Percentiles rank a stretch among this genome's conserved stretches.
Conservation (phyloP, 2,329 filamentous ascomycete genomes). For the Alternaria burnsii region DNA sequence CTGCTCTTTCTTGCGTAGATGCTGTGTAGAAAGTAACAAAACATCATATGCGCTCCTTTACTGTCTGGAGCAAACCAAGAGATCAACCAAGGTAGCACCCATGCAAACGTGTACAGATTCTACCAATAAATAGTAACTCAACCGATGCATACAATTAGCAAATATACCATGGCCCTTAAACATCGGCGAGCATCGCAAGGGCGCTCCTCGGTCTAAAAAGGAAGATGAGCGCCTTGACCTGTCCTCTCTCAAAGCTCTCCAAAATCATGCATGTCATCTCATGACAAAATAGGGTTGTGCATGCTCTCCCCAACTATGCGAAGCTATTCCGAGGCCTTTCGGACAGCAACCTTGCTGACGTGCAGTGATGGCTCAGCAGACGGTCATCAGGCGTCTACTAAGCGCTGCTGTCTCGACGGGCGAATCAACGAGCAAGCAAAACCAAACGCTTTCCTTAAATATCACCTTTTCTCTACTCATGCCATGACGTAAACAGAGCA, state of each 20-base stretch:
- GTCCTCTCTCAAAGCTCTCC: background rate
- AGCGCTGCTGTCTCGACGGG: background rate
- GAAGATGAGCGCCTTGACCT: background rate
- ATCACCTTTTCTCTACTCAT: background rate
- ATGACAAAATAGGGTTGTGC: background rate
- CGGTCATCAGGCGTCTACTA: slow-evolving; percentile 7
- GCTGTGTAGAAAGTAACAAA: background rate
- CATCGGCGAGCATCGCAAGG: background rate
- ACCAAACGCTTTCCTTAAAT: background rate
- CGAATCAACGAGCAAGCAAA: background rate
- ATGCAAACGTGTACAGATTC: background rate
- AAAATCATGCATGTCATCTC: background rate
- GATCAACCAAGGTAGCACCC: background rate
- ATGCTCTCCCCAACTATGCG: background rate
- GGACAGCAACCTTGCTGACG: background rate
- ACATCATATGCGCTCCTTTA: background rate
- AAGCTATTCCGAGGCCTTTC: background rate
- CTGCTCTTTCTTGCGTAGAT: background rate
- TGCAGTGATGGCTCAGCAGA: background rate
- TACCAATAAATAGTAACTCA: background rate
- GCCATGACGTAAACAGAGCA: background rate
- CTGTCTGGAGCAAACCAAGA: background rate
- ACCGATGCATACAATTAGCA: too few species aligned
- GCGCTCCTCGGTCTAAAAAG: background rate
- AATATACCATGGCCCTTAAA: background rate